phyloP scores from a whole-genome alignment of 192 early-diverging fungal genomes.

The Rhizophagus clarus region DNA sequence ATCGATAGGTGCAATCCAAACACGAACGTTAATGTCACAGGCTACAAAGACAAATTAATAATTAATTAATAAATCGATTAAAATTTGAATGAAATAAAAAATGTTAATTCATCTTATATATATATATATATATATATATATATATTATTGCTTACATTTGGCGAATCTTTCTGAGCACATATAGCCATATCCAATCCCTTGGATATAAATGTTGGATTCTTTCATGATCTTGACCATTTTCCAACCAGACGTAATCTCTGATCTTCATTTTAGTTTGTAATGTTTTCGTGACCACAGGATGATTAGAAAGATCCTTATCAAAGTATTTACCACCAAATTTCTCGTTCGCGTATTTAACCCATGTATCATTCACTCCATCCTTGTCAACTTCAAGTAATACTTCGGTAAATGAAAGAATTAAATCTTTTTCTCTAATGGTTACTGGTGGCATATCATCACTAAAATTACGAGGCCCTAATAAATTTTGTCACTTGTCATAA shows the following conservation, averaged over 20 bases:
- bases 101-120: not conserved
- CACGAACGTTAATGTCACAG: not conserved
- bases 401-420: not conserved
- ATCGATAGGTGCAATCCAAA: not conserved
- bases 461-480: not conserved
- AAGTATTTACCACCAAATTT: conserved; percentile 8
- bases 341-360: not conserved
- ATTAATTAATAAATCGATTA: not conserved
- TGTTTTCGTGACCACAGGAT: not conserved
- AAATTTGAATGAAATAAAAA: not conserved
- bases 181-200: conserved; percentile 8
- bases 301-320: not conserved
- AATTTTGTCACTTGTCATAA: not conserved
- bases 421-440: not conserved
- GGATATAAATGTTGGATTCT: not conserved
- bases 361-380: not conserved
- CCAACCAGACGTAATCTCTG: not conserved
- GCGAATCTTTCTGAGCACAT: not conserved
- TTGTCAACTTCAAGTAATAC: not conserved
- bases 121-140: too few relatives aligned
- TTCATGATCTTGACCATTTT: not conserved
- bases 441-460: not conserved
- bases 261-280: conserved; percentile 13
- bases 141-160: not conserved
- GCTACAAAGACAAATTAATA: not conserved